Percentiles rank a stretch among this genome's conserved stretches.
Evolutionary conservation across 164 flowering plant species (phyloP).

Genomic region (Malania oleifera): DNA sequence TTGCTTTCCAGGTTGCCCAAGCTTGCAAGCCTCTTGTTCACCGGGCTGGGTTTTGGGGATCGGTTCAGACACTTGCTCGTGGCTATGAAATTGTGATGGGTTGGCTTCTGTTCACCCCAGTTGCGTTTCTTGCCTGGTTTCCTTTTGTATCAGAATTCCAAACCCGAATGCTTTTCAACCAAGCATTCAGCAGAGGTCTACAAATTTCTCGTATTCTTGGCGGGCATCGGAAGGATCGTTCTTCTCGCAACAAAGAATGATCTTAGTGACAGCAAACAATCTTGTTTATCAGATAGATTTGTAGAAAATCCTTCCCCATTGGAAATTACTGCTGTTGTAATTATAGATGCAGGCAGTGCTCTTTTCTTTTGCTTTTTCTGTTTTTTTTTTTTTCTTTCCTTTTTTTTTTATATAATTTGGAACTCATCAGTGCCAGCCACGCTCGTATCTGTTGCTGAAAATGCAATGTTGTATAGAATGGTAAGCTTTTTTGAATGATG

Average conservation of each 20-base stretch:
- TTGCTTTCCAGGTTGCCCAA: conserved; percentile 73
- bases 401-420: too few species aligned
- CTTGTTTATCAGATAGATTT: too few species aligned
- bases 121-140: conserved; percentile 96
- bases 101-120: conserved; percentile 82
- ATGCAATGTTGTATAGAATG: too few species aligned
- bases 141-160: conserved; percentile 97
- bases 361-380: too few species aligned
- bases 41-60: conserved; percentile 71
- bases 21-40: conserved; percentile 67
- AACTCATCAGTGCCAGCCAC: too few species aligned
- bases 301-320: too few species aligned
- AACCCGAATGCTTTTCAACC: conserved; percentile 94
- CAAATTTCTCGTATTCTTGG: conserved; percentile 97
- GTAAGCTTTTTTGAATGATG: too few species aligned
- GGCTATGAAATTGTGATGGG: conserved; percentile 94
- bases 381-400: too few species aligned
- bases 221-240: conserved; percentile 77
- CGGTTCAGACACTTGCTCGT: conserved; percentile 80
- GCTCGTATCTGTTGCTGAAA: too few species aligned
- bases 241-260: conserved; percentile 77
- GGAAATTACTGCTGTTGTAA: too few species aligned
- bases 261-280: conserved; percentile 7
- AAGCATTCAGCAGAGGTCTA: conserved; percentile 98
- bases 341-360: too few species aligned